Base-by-base conservation (phyloP, 257 asterid genomes). In the Solanum chaucha region DNA sequence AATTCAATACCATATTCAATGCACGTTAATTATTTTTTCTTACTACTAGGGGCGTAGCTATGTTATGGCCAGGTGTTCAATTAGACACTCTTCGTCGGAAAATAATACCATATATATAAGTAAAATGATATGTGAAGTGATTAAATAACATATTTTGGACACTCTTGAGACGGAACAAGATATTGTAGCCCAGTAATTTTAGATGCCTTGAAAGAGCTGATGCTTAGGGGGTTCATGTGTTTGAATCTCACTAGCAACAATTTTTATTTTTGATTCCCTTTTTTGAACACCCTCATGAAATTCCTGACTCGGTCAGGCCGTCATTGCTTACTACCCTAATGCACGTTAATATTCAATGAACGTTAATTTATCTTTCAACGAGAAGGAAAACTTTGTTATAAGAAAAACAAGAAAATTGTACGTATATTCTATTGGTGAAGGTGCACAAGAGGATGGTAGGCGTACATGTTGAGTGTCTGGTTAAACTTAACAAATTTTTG, bases 191-290 rank as follows among this genome's bases (percentile, higher is more conserved):
- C 9, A 51, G 4, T 51, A 2, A 51, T 17, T 51, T 15, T 17
- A 51, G 10, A 51, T 3, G n/a, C 0, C n/a, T 51, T 51, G 1
- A 17, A 51, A 17, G n/a, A 2, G n/a, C 0, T 0, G 4, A 51
- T 51, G 8, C n/a, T 51, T 51, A 51, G 0, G 61, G 0, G 1
- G 4, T 1, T 51, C 61, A 17, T 4, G n/a, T 51, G n/a, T 51
- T 51, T 17, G 10, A 51, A 51, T 51, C 4, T 17, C 61, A 15
- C 61, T 15, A 17, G 10, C 4, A 51, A 17, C 0, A 0, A 51
- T 17, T 17, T 51, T 17, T 51, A 51, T 6, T 51, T 51, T 51
- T 51, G 1, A 17, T 51, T 51, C 4, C 7, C 3, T 17, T 51
- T 48, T 17, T 17, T 15, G 8, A 2, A 17, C 8, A 51, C 2